These are phyloP conservation scores for Dictyostelium firmibasis DNA, from an alignment of 78 protist species.

Conservation along the genomic window DNA sequence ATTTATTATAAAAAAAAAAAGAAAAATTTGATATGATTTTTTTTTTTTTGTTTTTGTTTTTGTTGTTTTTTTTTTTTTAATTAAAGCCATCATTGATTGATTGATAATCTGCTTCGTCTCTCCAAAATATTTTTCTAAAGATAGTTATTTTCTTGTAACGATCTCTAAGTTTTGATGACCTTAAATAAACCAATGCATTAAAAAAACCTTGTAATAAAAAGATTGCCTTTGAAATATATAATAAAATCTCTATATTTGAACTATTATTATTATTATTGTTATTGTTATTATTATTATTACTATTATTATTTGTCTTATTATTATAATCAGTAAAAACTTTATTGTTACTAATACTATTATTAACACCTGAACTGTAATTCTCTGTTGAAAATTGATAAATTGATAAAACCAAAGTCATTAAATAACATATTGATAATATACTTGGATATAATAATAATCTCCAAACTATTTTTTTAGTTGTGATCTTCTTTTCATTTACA, in stretches of 20 bases:
- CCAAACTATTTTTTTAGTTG: conserved; percentile 55
- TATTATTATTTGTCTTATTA: too few species aligned
- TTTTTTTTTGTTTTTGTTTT: too few species aligned
- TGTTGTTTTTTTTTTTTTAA: background rate
- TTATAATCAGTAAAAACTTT: too few species aligned
- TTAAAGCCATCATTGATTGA: background rate
- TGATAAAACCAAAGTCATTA: conserved; percentile 12
- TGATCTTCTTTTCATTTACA: conserved; percentile 50
- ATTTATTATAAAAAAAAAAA: too few species aligned
- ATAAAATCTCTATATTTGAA: background rate
- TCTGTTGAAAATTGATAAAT: conserved; percentile 15
- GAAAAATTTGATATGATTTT: too few species aligned
- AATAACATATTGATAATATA: conserved; percentile 32
- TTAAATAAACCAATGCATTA: conserved; percentile 24
- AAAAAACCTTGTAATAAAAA: conserved; percentile 54
- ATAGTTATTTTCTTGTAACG: conserved; percentile 3
- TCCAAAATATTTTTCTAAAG: conserved; percentile 37
- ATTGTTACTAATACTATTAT: background rate
- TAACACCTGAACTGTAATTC: background rate
- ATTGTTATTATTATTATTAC: background rate
- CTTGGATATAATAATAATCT: conserved; percentile 42
- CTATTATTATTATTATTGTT: background rate
- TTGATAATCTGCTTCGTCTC: conserved; percentile 6
- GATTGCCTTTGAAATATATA: background rate
- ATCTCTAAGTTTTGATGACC: conserved; percentile 36